Evolutionary conservation across 208 protist species (phyloP).

Genomic region (Jaenimonas drosophilae): DNA sequence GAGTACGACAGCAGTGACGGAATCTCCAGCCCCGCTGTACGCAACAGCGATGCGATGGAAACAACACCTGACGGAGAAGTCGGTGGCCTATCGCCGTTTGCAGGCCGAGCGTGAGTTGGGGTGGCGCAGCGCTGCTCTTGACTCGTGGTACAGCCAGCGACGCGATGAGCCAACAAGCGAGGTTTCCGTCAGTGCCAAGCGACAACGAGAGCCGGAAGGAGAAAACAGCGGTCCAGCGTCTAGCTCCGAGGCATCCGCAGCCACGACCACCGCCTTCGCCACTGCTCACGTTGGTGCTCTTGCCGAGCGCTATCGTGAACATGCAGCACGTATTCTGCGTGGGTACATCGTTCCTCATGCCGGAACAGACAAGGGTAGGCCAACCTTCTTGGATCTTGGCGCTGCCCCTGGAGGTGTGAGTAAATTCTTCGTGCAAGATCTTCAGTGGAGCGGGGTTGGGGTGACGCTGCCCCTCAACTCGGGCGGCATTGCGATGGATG

Average conservation of each 20-base stretch:
- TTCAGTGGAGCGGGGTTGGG: constrained; percentile 60
- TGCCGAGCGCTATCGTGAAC: constrained; percentile 43
- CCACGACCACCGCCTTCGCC: constrained; percentile 24
- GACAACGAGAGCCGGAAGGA: not conserved
- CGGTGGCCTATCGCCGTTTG: constrained; percentile 23
- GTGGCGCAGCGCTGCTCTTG: constrained; percentile 45
- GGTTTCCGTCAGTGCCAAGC: not conserved
- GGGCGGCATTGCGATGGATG: constrained; percentile 53
- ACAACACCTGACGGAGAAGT: constrained; percentile 18
- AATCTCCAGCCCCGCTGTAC: not conserved
- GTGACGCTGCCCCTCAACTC: constrained; percentile 31
- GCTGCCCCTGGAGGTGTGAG: constrained; percentile 64
- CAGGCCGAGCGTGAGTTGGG: constrained; percentile 39
- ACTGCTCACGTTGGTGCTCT: constrained; percentile 25
- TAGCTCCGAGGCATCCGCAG: not conserved
- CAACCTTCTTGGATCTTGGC: constrained; percentile 63
- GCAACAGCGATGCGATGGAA: constrained; percentile 15
- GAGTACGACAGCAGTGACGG: not conserved
- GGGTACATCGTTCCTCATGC: too few species aligned
- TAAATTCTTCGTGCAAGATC: constrained; percentile 39
- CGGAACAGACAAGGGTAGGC: constrained; percentile 1
- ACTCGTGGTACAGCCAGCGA: constrained; percentile 46
- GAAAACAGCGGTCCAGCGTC: not conserved
- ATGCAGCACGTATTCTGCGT: constrained; percentile 25
- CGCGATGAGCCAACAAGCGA: not conserved